Evolutionary conservation across 2,329 filamentous ascomycete species (phyloP).

Genomic region (Falciphora oryzae): DNA sequence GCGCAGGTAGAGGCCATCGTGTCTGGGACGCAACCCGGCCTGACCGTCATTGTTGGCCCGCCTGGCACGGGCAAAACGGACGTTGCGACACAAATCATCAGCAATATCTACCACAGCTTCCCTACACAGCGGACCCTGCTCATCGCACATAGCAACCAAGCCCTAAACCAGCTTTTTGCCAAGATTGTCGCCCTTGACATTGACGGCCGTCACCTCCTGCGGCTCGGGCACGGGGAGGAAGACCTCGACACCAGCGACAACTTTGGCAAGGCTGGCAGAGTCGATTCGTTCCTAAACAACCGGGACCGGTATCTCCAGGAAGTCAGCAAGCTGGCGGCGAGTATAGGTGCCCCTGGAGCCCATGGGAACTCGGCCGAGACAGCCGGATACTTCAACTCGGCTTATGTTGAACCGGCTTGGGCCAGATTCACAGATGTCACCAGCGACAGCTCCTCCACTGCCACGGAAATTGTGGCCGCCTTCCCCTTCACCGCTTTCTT

Average conservation of each 20-base stretch:
- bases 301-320: constrained; percentile 72
- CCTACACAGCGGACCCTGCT: constrained; percentile 86
- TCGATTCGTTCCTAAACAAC: constrained; percentile 92
- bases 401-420: constrained; percentile 88
- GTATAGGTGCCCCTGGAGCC: constrained; percentile 83
- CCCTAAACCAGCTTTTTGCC: constrained; percentile 92
- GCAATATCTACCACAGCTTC: constrained; percentile 98
- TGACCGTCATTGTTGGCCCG: constrained; percentile 90
- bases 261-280: constrained; percentile 90
- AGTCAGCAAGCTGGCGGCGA: constrained; percentile 78
- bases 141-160: constrained; percentile 96
- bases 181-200: constrained; percentile 97
- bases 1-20: constrained; percentile 88
- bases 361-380: constrained; percentile 96
- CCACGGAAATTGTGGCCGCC: constrained; percentile 57
- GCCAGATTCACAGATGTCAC: constrained; percentile 69
- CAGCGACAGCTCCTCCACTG: constrained; percentile 48
- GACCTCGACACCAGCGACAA: constrained; percentile 80
- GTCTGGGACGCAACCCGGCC: constrained; percentile 87
- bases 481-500: constrained; percentile 93
- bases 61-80: constrained; percentile 99
- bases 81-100: constrained; percentile 96
- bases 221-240: constrained; percentile 91
- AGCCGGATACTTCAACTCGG: constrained; percentile 90
- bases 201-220: constrained; percentile 86